phyloP scores from a whole-genome alignment of 2,329 filamentous ascomycete species.

The Colletotrichum aenigma region DNA sequence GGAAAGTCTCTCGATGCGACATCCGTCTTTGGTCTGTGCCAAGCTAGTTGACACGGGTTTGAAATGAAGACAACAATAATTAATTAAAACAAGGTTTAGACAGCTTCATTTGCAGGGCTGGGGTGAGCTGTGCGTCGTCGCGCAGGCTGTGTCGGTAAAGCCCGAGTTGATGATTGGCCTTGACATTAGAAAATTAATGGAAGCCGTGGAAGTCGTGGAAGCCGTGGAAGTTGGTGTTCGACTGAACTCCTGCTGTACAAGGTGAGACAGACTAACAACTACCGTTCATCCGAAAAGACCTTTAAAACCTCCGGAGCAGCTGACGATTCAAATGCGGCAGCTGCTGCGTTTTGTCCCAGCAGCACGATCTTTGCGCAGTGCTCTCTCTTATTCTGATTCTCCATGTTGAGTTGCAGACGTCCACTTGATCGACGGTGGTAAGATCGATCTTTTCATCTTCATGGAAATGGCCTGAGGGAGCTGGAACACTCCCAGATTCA shows the following conservation, averaged over 20 bases:
- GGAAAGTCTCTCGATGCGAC: neutral
- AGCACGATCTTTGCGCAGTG: neutral
- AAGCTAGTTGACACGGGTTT: neutral
- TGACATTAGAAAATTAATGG: neutral
- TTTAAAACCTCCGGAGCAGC: neutral
- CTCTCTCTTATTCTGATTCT: neutral
- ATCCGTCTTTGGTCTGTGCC: neutral
- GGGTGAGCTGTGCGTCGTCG: neutral
- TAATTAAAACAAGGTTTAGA: neutral
- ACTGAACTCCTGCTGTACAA: neutral
- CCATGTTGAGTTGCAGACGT: neutral
- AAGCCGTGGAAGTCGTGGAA: neutral
- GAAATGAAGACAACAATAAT: neutral
- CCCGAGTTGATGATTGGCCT: neutral
- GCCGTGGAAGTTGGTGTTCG: neutral
- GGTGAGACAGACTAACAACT: neutral
- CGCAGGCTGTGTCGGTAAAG: neutral
- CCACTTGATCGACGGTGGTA: fast-evolving
- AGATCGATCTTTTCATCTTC: neutral
- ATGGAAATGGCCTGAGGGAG: neutral
- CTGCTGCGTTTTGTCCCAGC: neutral
- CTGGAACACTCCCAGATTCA: neutral
- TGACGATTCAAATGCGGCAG: neutral
- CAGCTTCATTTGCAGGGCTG: neutral
- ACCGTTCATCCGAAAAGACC: neutral